These are phyloP conservation scores for Brassica nigra DNA, from an alignment of 345 rosid genomes.

Conservation along the genomic window DNA sequence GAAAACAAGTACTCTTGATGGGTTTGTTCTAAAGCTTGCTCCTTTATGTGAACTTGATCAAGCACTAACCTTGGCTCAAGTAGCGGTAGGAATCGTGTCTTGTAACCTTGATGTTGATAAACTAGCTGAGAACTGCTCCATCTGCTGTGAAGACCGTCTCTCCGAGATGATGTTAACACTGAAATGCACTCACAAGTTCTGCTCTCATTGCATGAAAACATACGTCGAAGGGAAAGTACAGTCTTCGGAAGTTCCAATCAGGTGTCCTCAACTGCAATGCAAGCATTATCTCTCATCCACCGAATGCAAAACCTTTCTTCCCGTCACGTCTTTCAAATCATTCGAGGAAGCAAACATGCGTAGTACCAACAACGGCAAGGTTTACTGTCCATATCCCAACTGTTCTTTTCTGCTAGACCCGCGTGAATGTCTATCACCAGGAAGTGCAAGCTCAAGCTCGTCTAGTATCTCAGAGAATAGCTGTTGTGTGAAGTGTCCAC, in stretches of 20 bases:
- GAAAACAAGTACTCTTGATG: constrained; percentile 60
- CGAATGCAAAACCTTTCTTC: constrained; percentile 78
- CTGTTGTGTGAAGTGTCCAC: constrained; percentile 77
- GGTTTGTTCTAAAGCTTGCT: constrained; percentile 65
- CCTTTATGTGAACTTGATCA: constrained; percentile 58
- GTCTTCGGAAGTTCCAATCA: constrained; percentile 77
- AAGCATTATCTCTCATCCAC: constrained; percentile 60
- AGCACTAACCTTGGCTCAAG: constrained; percentile 69
- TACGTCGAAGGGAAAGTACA: constrained; percentile 80
- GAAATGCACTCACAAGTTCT: constrained; percentile 90
- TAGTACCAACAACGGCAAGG: constrained; percentile 52
- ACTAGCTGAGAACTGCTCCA: constrained; percentile 63
- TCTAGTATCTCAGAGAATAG: constrained; percentile 71
- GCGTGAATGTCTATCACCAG: constrained; percentile 60
- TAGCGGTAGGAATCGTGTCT: constrained; percentile 78
- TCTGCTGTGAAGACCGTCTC: constrained; percentile 89
- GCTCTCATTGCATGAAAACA: constrained; percentile 93
- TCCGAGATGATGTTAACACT: constrained; percentile 70
- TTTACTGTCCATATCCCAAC: constrained; percentile 85
- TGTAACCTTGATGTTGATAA: constrained; percentile 46
- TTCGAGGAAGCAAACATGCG: constrained; percentile 66
- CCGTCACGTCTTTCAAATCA: constrained; percentile 58
- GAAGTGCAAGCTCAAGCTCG: constrained; percentile 66
- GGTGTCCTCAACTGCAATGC: constrained; percentile 89
- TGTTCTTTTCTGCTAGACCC: constrained; percentile 83